phyloP scores from a whole-genome alignment of 805 yeast species.

The Yarrowia sp. region DNA sequence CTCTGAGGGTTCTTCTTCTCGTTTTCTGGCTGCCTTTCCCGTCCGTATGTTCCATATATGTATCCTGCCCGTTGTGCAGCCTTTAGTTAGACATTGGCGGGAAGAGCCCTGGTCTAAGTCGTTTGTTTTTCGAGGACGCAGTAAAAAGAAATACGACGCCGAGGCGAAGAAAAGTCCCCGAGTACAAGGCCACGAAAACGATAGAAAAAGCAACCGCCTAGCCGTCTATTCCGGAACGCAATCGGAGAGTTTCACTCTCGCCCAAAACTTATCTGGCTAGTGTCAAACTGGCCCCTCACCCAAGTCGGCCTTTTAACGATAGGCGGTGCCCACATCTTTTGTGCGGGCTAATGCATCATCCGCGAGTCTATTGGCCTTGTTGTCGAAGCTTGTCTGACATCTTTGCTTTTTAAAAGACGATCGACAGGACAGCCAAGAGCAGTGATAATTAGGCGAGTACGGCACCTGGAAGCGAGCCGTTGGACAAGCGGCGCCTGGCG shows the following conservation, averaged over 20 bases:
- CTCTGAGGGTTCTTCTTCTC: background rate
- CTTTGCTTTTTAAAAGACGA: background rate
- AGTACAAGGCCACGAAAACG: too few species aligned
- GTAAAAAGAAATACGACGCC: too few species aligned
- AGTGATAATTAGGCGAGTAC: background rate
- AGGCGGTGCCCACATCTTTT: slow-evolving; percentile 1
- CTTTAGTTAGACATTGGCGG: background rate
- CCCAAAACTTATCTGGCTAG: too few species aligned
- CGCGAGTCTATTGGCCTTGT: slow-evolving; percentile 5
- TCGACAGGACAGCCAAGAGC: slow-evolving; percentile 13
- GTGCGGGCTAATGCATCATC: slow-evolving; percentile 15
- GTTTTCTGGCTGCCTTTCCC: background rate
- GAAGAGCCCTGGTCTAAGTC: background rate
- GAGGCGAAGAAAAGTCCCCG: too few species aligned
- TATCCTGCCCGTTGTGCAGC: background rate
- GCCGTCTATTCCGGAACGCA: too few species aligned
- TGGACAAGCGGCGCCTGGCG: too few species aligned
- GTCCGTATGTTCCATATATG: background rate
- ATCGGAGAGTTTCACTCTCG: too few species aligned
- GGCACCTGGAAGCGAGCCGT: background rate
- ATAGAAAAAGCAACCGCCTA: too few species aligned
- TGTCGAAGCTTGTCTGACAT: background rate
- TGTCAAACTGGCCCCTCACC: too few species aligned
- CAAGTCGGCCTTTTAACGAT: background rate
- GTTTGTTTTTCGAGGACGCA: background rate